Percentiles rank a stretch among this genome's conserved stretches.
Conservation (phyloP, 1,284 basidiomycete species). For the Hypsizygus ulmarius region DNA sequence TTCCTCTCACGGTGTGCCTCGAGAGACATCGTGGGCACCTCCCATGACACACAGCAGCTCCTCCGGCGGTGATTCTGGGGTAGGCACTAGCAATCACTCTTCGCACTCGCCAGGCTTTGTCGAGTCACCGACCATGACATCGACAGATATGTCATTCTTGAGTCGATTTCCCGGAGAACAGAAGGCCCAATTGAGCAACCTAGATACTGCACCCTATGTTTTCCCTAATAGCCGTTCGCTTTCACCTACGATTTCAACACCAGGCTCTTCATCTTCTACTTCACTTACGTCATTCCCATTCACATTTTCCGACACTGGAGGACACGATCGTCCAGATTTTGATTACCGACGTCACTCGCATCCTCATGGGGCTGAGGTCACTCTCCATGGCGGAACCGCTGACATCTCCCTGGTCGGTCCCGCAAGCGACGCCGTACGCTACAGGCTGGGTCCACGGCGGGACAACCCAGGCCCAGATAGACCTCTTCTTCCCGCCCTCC, state of each 20-base stretch:
- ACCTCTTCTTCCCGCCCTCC: conserved; percentile 45
- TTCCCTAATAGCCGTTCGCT: conserved; percentile 69
- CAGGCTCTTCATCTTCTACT: conserved; percentile 61
- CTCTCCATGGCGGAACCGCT: conserved; percentile 68
- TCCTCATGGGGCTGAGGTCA: conserved; percentile 54
- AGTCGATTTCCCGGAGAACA: conserved; percentile 61
- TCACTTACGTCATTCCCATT: conserved; percentile 66
- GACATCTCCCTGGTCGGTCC: conserved; percentile 59
- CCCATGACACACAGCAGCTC: conserved; percentile 42
- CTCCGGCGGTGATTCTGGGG: conserved; percentile 42
- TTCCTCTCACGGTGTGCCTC: conserved; percentile 43
- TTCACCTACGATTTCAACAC: conserved; percentile 67
- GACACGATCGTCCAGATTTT: conserved; percentile 59
- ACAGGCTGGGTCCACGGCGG: conserved; percentile 50
- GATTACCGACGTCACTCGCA: conserved; percentile 59
- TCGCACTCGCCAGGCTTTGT: conserved; percentile 49
- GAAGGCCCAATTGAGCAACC: conserved; percentile 51
- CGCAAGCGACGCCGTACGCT: conserved; percentile 54
- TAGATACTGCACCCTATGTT: conserved; percentile 61
- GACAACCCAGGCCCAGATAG: conserved; percentile 51
- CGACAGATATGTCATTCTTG: conserved; percentile 54
- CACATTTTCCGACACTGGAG: conserved; percentile 52
- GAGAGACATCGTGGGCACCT: conserved; percentile 54
- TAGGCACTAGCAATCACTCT: conserved; percentile 41
- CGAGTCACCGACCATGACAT: conserved; percentile 58